Percentiles rank a stretch among this genome's conserved stretches.
Conservation (phyloP, 2,329 filamentous ascomycete genomes). For the Aspergillus sp. region DNA sequence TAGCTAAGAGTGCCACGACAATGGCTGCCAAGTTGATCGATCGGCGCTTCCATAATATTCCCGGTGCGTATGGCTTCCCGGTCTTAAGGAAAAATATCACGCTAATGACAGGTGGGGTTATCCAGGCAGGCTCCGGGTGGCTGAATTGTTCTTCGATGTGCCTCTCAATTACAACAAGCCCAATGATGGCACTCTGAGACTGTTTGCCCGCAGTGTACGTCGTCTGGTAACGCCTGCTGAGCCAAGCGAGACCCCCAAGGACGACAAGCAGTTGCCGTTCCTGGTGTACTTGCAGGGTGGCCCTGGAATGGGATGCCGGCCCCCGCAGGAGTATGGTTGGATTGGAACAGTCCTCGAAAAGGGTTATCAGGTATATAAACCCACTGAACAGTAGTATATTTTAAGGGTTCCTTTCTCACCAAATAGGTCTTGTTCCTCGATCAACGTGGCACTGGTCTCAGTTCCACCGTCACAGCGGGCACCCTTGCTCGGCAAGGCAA, state of each 20-base stretch:
- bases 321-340: constrained; percentile 72
- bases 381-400: neutral
- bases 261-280: constrained; percentile 58
- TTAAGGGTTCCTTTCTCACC: neutral
- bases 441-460: constrained; percentile 85
- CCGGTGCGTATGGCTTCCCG: constrained; percentile 29
- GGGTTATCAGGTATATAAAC: constrained; percentile 69
- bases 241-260: constrained; percentile 34
- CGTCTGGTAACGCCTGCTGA: constrained; percentile 58
- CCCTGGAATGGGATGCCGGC: constrained; percentile 73
- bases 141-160: constrained; percentile 84
- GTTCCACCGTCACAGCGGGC: constrained; percentile 73
- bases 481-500: constrained; percentile 68
- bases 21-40: constrained; percentile 44
- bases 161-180: constrained; percentile 74
- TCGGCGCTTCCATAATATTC: constrained; percentile 39
- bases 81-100: neutral
- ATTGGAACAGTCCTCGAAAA: constrained; percentile 71
- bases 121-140: constrained; percentile 71
- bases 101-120: constrained; percentile 14
- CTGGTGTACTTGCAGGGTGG: constrained; percentile 80
- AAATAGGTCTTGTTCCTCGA: constrained; percentile 71
- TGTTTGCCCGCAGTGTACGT: constrained; percentile 76
- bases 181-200: constrained; percentile 61
- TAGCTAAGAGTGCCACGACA: constrained; percentile 7